These are phyloP conservation scores for Starmerella ratchasimensis DNA, from an alignment of 805 yeast genomes.

Conservation along the genomic window DNA sequence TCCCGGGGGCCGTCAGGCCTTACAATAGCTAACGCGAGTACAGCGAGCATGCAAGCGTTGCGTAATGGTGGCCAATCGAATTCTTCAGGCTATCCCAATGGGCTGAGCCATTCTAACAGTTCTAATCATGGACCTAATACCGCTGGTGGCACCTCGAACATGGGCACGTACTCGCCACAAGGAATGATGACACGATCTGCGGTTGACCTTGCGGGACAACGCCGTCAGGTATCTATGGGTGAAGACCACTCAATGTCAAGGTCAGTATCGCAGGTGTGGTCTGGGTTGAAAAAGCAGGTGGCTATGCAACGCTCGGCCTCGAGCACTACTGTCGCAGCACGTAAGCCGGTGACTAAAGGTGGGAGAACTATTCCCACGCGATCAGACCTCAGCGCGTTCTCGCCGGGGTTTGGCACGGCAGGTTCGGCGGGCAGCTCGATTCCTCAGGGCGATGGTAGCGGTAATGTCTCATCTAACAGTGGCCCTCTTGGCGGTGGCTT, in stretches of 20 bases:
- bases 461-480: too few relatives aligned
- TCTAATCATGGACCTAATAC: too few relatives aligned
- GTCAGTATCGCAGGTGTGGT: slow-evolving; percentile 18
- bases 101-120: too few relatives aligned
- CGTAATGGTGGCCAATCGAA: too few relatives aligned
- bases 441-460: not conserved
- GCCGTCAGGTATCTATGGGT: too few relatives aligned
- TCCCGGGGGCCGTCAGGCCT: not conserved
- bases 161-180: too few relatives aligned
- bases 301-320: slow-evolving; percentile 19
- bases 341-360: slow-evolving; percentile 18
- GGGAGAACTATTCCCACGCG: slow-evolving; percentile 22
- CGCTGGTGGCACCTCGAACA: too few relatives aligned
- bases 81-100: too few relatives aligned
- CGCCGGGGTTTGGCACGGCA: not conserved
- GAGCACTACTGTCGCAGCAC: slow-evolving; percentile 6
- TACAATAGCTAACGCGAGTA: not conserved
- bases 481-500: not conserved
- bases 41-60: not conserved
- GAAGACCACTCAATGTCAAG: slow-evolving; percentile 12
- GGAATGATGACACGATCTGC: slow-evolving; percentile 4
- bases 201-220: slow-evolving; percentile 3
- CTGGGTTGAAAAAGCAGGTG: slow-evolving; percentile 18
- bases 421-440: not conserved
- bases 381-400: slow-evolving; percentile 16